phyloP scores from a whole-genome alignment of 495 filamentous ascomycete species.

The Aspergillus cristatus region DNA sequence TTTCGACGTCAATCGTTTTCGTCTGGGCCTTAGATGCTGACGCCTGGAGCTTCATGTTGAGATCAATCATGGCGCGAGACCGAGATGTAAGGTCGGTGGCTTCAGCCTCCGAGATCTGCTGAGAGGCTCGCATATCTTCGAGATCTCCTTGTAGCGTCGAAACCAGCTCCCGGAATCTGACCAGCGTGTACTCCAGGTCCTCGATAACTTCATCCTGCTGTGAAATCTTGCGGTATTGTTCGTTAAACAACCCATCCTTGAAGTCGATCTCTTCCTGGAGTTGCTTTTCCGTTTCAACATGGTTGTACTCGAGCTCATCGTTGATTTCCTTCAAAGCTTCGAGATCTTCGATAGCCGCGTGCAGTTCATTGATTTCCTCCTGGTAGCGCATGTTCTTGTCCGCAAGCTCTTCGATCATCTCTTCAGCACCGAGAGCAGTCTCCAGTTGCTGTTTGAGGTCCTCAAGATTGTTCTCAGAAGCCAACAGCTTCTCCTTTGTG shows the following conservation, averaged over 20 bases:
- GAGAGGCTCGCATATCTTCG: constrained; percentile 82
- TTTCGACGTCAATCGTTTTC: constrained; percentile 86
- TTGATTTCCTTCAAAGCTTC: constrained; percentile 83
- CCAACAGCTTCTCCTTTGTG: constrained; percentile 60
- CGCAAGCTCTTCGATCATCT: constrained; percentile 87
- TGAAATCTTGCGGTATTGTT: constrained; percentile 54
- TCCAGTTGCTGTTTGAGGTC: constrained; percentile 89
- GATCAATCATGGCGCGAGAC: constrained; percentile 88
- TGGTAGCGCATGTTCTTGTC: constrained; percentile 74
- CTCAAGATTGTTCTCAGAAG: constrained; percentile 68
- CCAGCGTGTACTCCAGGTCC: constrained; percentile 83
- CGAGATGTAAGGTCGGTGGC: constrained; percentile 76
- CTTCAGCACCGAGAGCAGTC: constrained; percentile 73
- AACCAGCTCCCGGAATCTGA: constrained; percentile 80
- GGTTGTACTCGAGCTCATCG: constrained; percentile 89
- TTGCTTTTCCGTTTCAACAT: constrained; percentile 86
- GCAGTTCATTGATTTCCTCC: constrained; percentile 75
- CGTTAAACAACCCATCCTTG: constrained; percentile 64
- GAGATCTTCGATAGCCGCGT: constrained; percentile 70
- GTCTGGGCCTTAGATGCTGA: constrained; percentile 84
- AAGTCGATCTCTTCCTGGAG: constrained; percentile 88
- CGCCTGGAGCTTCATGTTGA: constrained; percentile 86
- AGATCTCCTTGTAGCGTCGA: constrained; percentile 77
- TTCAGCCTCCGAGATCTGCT: constrained; percentile 86
- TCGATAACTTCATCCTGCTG: constrained; percentile 67